phyloP scores from a whole-genome alignment of 1,139 yeast genomes.

The Protomyces lactucae-debilis region DNA sequence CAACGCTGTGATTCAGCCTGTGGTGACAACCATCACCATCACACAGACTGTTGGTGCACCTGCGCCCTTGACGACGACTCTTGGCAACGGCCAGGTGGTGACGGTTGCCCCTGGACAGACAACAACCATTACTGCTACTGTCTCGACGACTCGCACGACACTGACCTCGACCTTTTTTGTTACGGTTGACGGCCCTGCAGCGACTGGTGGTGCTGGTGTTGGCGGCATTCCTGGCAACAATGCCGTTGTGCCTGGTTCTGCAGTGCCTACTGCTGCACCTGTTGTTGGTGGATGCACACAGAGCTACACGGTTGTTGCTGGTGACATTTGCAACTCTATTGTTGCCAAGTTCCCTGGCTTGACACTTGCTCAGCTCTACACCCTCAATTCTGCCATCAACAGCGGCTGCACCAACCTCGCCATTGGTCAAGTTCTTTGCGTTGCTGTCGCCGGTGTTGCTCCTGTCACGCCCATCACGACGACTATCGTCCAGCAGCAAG shows the following conservation, averaged over 20 bases:
- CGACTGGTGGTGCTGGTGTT: neutral
- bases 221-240: slow-evolving; percentile 5
- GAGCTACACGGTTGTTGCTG: neutral
- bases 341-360: neutral
- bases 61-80: slow-evolving; percentile 7
- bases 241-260: neutral
- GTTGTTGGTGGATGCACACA: neutral
- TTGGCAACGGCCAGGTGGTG: neutral
- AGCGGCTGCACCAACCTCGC: slow-evolving; percentile 9
- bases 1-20: slow-evolving; percentile 1
- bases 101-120: slow-evolving; percentile 16
- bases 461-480: neutral
- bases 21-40: neutral
- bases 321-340: neutral
- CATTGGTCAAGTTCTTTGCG: slow-evolving; percentile 7
- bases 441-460: neutral
- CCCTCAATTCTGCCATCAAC: slow-evolving; percentile 18
- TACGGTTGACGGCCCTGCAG: neutral
- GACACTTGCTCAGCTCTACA: neutral
- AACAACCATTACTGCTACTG: slow-evolving; percentile 9
- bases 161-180: neutral
- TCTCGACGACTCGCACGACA: slow-evolving; percentile 3
- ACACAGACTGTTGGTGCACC: slow-evolving; percentile 9
- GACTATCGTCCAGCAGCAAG: slow-evolving; percentile 8
- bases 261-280: neutral